phyloP scores from a whole-genome alignment of 2,329 filamentous ascomycete genomes.

The Fusarium sp. region DNA sequence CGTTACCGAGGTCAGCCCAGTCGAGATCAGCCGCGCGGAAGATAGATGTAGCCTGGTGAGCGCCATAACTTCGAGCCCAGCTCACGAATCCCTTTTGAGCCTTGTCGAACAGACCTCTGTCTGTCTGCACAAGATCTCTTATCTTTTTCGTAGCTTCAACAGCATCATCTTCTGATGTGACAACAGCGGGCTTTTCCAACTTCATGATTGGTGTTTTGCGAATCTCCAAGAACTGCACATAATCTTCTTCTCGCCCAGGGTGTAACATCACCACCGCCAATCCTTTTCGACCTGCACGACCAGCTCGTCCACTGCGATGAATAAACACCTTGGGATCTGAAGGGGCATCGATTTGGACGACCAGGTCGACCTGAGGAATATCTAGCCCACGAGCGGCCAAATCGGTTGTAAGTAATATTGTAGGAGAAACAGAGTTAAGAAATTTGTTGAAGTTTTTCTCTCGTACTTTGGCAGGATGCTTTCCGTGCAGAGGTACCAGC shows the following conservation, averaged over 20 bases:
- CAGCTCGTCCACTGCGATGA: slow-evolving; percentile 90
- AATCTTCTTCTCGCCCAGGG: slow-evolving; percentile 88
- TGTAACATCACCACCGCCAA: slow-evolving; percentile 88
- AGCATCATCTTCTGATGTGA: slow-evolving; percentile 72
- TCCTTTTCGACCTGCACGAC: slow-evolving; percentile 87
- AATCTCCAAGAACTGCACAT: slow-evolving; percentile 86
- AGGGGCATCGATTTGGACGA: slow-evolving; percentile 85
- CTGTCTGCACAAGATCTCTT: slow-evolving; percentile 65
- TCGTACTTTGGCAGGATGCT: slow-evolving; percentile 88
- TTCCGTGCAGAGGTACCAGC: slow-evolving; percentile 88
- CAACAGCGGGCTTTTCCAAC: slow-evolving; percentile 68
- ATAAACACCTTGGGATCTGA: slow-evolving; percentile 96
- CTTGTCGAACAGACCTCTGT: slow-evolving; percentile 80
- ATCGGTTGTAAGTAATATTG: slow-evolving; percentile 91
- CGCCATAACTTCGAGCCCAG: slow-evolving; percentile 91
- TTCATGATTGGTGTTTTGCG: slow-evolving; percentile 84
- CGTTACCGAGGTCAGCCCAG: slow-evolving; percentile 83
- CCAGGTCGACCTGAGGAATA: slow-evolving; percentile 90
- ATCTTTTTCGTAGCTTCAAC: slow-evolving; percentile 68
- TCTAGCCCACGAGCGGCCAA: slow-evolving; percentile 91
- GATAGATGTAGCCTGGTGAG: slow-evolving; percentile 91
- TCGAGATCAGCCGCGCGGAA: slow-evolving; percentile 86
- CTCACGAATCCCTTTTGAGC: slow-evolving; percentile 92
- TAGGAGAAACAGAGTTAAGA: slow-evolving; percentile 77
- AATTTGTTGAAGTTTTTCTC: slow-evolving; percentile 90